Percentiles rank a stretch among this genome's conserved stretches.
Evolutionary conservation across 176 grass and related monocot genomes (phyloP).

Genomic region (Thinopyrum elongatum): DNA sequence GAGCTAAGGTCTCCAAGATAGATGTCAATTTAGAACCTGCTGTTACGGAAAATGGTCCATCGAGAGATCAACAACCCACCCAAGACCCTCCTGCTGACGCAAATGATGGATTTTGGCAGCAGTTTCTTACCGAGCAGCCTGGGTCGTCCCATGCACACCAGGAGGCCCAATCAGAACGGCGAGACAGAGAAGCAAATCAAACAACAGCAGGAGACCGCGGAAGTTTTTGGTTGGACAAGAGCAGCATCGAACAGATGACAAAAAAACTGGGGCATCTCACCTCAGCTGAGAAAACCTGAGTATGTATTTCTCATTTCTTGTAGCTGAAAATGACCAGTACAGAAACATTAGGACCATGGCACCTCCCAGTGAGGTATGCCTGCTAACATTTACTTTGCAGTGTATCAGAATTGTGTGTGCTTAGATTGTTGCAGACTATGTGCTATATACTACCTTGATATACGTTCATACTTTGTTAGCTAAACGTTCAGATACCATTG

Average conservation of each 20-base stretch:
- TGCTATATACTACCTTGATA: background rate
- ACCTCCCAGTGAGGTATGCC: background rate
- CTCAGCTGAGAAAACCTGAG: conserved; percentile 69
- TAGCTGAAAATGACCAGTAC: conserved; percentile 36
- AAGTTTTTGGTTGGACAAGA: conserved; percentile 56
- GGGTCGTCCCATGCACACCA: conserved; percentile 44
- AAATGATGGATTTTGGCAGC: conserved; percentile 93
- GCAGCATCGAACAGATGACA: conserved; percentile 51
- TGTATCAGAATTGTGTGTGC: conserved; percentile 32
- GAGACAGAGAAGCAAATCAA: conserved; percentile 44
- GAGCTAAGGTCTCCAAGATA: conserved; percentile 65
- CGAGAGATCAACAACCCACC: conserved; percentile 44
- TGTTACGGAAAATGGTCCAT: conserved; percentile 51
- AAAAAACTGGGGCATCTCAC: conserved; percentile 67
- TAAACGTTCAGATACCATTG: conserved; percentile 11
- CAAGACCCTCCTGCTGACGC: conserved; percentile 32
- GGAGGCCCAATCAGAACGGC: conserved; percentile 75
- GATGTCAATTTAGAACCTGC: conserved; percentile 89
- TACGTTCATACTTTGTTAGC: background rate
- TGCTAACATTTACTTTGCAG: conserved; percentile 37
- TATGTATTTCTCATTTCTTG: conserved; percentile 20
- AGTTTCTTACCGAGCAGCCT: conserved; percentile 89
- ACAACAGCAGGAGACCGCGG: conserved; percentile 24
- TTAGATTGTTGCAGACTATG: conserved; percentile 15
- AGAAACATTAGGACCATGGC: conserved; percentile 28